Evolutionary conservation across 2,329 filamentous ascomycete genomes (phyloP), one percentile per base, ranked within the genome.

Genomic region (Aureobasidium sp.): DNA sequence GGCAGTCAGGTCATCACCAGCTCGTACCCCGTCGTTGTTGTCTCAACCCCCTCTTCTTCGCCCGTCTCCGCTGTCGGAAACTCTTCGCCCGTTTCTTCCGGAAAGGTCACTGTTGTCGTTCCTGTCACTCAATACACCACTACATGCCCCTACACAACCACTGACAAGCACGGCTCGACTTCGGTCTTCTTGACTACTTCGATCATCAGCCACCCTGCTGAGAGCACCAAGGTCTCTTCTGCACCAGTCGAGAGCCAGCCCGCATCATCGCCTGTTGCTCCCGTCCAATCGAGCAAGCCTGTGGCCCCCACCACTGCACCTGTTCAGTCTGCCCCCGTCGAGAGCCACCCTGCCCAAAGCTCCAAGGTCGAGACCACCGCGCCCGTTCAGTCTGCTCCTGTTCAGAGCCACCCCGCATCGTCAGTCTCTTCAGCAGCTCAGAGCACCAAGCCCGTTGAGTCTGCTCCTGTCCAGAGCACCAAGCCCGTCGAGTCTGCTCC

Each of bases 131-230:
- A 39, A 22, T 66, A 66, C 55, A 64, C 63, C 2, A 68, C 66
- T 1, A 58, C 62, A 9, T 73, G 71, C 63, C 70, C 65, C 25
- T 57, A 57, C 39, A 57, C 39, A 3, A 45, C 39, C 7, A 27
- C 29, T 36, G 51, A 55, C 9, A 4, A 20, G 27, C 37, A 45
- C 29, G 53, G 53, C 27, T 44, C 37, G 53, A 73, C 74, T 2
- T 72, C 72, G 5, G 76, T 74, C 6, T 80, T 77, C 65, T 77
- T 74, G 15, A 78, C 79, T 1, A 78, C 77, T 52, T 78, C 75
- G 60, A 68, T 62, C 29, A 31, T 65, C n/a, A 49, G 39, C 41
- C 17, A 42, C 47, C 59, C 39, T 20, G 42, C 31, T 7, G 36
- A 56, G 36, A 44, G 52, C 52, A 51, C 36, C 15, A 37, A 36